A percentile compares a stretch with the other conserved stretches of the same genome.
These are phyloP conservation scores for Aquilaria malaccensis DNA, from an alignment of 345 rosid species.

Conservation along the genomic window DNA sequence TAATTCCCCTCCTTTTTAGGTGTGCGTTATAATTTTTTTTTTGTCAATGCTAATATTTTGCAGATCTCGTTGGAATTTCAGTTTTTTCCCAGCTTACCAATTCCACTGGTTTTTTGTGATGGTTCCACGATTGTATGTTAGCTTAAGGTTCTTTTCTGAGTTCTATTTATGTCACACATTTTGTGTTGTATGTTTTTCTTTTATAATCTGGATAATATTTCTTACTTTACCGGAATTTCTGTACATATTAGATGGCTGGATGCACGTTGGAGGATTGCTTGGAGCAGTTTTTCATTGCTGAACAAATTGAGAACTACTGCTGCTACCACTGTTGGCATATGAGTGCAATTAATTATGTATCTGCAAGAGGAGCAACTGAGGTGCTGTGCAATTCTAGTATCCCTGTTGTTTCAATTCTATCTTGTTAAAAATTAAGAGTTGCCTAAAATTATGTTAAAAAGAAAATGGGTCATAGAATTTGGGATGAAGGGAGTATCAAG, in stretches of 20 bases:
- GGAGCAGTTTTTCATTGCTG: constrained; percentile 49
- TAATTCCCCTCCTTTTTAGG: background rate
- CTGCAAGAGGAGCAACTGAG: constrained; percentile 37
- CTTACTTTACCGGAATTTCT: constrained; percentile 5
- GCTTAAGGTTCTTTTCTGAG: constrained; percentile 35
- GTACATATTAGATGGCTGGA: constrained; percentile 40
- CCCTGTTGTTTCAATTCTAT: background rate
- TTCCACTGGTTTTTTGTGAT: constrained; percentile 43
- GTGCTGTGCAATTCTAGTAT: constrained; percentile 18
- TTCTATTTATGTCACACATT: constrained; percentile 13
- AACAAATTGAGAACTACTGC: constrained; percentile 58
- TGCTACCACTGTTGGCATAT: constrained; percentile 84
- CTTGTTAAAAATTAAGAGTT: background rate
- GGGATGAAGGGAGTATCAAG: background rate
- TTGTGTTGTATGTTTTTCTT: constrained; percentile 4
- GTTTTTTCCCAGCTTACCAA: constrained; percentile 75
- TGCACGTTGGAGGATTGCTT: constrained; percentile 65
- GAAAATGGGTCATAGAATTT: no score
- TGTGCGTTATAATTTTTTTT: background rate
- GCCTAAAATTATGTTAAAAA: no score
- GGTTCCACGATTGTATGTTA: constrained; percentile 70
- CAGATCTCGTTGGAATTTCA: constrained; percentile 87
- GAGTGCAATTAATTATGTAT: constrained; percentile 56
- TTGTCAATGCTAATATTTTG: constrained; percentile 5
- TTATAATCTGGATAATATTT: background rate